A percentile compares a stretch with the other conserved stretches of the same genome.
Conservation (phyloP, 305 asterid species). For the Caryopteris hybrid region DNA sequence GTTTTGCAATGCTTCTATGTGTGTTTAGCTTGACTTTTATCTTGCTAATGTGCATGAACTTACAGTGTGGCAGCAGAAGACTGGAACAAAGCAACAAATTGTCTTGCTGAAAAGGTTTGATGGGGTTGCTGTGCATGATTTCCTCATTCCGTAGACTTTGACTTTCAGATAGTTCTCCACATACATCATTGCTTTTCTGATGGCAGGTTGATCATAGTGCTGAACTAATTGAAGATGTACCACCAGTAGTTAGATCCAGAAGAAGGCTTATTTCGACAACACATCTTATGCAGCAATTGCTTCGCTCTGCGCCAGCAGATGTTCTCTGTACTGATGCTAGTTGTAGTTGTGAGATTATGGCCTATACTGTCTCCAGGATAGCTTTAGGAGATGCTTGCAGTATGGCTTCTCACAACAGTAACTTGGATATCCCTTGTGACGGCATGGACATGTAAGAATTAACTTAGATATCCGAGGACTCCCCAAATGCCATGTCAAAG, state of each 20-base stretch:
- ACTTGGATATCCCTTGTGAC: slow-evolving; percentile 26
- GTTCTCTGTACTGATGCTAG: slow-evolving; percentile 47
- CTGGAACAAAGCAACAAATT: slow-evolving; percentile 58
- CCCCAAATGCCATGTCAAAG: slow-evolving; percentile 5
- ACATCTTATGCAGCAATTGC: slow-evolving; percentile 76
- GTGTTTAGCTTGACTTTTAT: neutral
- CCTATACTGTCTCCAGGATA: slow-evolving; percentile 45
- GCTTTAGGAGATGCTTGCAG: slow-evolving; percentile 67
- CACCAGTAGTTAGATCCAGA: slow-evolving; percentile 39
- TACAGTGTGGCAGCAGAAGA: slow-evolving; percentile 55
- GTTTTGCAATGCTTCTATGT: neutral
- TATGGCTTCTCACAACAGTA: slow-evolving; percentile 32
- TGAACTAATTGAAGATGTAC: slow-evolving; percentile 48
- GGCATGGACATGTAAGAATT: slow-evolving; percentile 43
- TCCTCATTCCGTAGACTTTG: slow-evolving; percentile 6
- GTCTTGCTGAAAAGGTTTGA: slow-evolving; percentile 54
- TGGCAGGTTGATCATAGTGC: slow-evolving; percentile 48
- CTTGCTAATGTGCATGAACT: slow-evolving; percentile 22
- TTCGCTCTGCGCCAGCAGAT: slow-evolving; percentile 47
- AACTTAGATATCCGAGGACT: slow-evolving; percentile 15
- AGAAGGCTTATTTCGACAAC: slow-evolving; percentile 65
- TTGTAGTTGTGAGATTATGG: slow-evolving; percentile 31
- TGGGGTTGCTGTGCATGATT: slow-evolving; percentile 13
- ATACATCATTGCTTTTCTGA: slow-evolving; percentile 16
- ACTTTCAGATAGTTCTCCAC: neutral